These are phyloP conservation scores for Clitoria ternatea DNA, from an alignment of 306 rosid species.

Conservation along the genomic window DNA sequence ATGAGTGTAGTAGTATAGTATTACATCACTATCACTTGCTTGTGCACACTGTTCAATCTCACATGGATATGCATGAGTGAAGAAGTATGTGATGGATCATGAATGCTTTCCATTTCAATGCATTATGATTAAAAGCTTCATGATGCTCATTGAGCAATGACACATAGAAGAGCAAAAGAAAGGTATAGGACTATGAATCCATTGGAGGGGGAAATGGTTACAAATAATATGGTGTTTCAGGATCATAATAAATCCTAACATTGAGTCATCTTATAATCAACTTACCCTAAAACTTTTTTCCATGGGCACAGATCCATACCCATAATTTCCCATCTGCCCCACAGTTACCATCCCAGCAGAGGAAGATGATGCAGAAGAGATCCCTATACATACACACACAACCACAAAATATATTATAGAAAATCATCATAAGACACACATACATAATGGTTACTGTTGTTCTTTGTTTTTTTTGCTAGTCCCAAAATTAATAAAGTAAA, in stretches of 20 bases:
- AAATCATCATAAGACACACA: no score
- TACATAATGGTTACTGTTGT: no score
- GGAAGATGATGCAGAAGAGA: conserved; percentile 53
- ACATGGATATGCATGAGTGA: conserved; percentile 27
- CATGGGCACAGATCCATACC: conserved; percentile 65
- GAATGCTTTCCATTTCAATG: conserved; percentile 11
- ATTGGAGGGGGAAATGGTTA: neutral
- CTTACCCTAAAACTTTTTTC: conserved; percentile 91
- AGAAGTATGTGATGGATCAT: conserved; percentile 16
- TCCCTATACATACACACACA: conserved; percentile 25
- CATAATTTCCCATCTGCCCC: conserved; percentile 69
- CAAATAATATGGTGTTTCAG: neutral
- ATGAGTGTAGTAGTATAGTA: neutral
- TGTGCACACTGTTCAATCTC: conserved; percentile 23
- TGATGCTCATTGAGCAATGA: neutral
- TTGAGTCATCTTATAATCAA: neutral
- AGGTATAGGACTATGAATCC: neutral
- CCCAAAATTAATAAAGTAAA: neutral
- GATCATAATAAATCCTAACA: neutral
- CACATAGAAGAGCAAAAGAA: neutral
- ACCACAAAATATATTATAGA: neutral
- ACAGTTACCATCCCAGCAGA: conserved; percentile 48
- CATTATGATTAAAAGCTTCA: conserved; percentile 13
- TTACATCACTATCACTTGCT: neutral
- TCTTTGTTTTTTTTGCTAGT: neutral